Evolutionary conservation across 495 filamentous ascomycete species (phyloP), one percentile per base, ranked within the genome.

Genomic region (Lineolata rhizophorae): DNA sequence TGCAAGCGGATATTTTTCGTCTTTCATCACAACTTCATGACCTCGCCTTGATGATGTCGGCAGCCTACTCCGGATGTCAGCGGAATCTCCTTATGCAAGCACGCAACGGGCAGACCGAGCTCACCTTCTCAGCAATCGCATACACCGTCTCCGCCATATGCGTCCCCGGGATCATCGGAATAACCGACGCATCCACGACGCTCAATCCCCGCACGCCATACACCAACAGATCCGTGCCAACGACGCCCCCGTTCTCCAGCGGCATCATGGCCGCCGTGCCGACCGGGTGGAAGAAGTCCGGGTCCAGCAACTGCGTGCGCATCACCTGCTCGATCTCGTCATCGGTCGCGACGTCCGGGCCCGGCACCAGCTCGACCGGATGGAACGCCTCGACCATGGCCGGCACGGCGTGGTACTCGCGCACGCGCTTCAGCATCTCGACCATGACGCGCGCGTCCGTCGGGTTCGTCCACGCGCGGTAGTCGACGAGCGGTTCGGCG

Each of bases 41-140:
- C n/a, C n/a, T n/a, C n/a, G n/a, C n/a, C n/a, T n/a, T n/a, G n/a
- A n/a, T n/a, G n/a, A n/a, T n/a, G n/a, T n/a, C n/a, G n/a, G n/a
- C n/a, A n/a, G n/a, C n/a, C n/a, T n/a, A n/a, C n/a, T n/a, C n/a
- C n/a, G n/a, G n/a, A n/a, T n/a, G n/a, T n/a, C n/a, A n/a, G n/a
- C n/a, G n/a, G n/a, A n/a, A n/a, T n/a, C n/a, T n/a, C n/a, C n/a
- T n/a, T n/a, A n/a, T n/a, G n/a, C n/a, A n/a, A n/a, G n/a, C n/a
- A n/a, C n/a, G n/a, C n/a, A n/a, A n/a, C n/a, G n/a, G n/a, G n/a
- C n/a, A n/a, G n/a, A n/a, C n/a, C n/a, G n/a, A n/a, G n/a, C n/a
- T n/a, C n/a, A 41, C 41, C 35, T 45, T 45, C 28, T 45, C 42
- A 6, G 42, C 42, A n/a, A 45, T 16, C 40, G 35, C 35, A 31